Percentiles rank a stretch among this genome's conserved stretches.
Evolutionary conservation across 2,329 filamentous ascomycete genomes (phyloP).

Genomic region (Ceratocystis colombiana): DNA sequence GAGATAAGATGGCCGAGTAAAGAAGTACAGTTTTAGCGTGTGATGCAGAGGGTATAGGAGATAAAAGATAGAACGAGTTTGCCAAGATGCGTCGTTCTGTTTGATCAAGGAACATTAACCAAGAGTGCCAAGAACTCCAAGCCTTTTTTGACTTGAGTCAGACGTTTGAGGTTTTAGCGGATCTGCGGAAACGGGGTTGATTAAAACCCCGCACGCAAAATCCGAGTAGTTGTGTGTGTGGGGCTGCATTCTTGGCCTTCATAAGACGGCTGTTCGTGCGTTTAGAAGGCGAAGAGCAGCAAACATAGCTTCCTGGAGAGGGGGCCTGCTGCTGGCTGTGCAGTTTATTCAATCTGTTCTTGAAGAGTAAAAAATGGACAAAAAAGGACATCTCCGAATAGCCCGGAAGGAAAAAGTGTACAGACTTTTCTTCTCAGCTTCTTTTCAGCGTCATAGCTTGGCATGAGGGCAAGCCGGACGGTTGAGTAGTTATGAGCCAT

Average conservation of each 20-base stretch:
- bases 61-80: neutral
- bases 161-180: neutral
- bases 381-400: neutral
- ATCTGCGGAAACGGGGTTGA: neutral
- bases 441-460: neutral
- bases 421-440: neutral
- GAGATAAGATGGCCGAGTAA: neutral
- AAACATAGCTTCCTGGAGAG: too few species aligned
- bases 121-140: constrained; percentile 4
- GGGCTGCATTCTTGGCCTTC: too few species aligned
- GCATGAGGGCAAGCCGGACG: neutral
- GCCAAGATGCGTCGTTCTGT: neutral
- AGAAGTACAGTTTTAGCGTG: neutral
- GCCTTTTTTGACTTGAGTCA: neutral
- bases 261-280: too few species aligned
- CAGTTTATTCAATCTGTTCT: too few species aligned
- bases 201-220: neutral
- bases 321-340: too few species aligned
- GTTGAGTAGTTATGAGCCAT: neutral
- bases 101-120: neutral
- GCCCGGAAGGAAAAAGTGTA: neutral
- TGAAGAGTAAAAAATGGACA: neutral
- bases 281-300: too few species aligned
- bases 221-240: neutral
- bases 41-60: neutral